phyloP scores from a whole-genome alignment of 1,284 basidiomycete genomes.

The Cryptococcus sp. region DNA sequence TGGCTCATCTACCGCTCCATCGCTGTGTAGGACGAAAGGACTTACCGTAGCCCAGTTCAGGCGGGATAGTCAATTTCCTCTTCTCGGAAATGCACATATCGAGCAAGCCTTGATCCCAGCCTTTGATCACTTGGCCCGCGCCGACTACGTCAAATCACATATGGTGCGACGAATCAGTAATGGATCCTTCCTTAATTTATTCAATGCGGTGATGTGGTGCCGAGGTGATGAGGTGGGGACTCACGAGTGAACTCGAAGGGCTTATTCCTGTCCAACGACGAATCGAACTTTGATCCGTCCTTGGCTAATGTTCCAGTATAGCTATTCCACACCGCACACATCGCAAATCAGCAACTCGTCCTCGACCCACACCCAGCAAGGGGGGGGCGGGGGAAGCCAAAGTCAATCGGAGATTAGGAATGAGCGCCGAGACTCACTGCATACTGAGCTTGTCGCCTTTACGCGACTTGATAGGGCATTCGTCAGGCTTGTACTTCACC shows the following conservation, averaged over 20 bases:
- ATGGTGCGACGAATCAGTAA: background rate
- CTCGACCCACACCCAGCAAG: no score
- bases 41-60: slow-evolving; percentile 76
- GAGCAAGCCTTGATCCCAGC: slow-evolving; percentile 56
- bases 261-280: slow-evolving; percentile 56
- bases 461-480: slow-evolving; percentile 56
- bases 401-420: background rate
- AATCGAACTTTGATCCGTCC: slow-evolving; percentile 59
- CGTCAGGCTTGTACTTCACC: slow-evolving; percentile 55
- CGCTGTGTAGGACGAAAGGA: slow-evolving; percentile 15
- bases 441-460: slow-evolving; percentile 58
- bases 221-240: slow-evolving; percentile 14
- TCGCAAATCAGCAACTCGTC: background rate
- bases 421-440: slow-evolving; percentile 44
- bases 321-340: slow-evolving; percentile 25
- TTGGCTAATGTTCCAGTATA: slow-evolving; percentile 58
- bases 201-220: no score
- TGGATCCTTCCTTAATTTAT: background rate
- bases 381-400: no score
- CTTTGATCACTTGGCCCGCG: slow-evolving; percentile 58
- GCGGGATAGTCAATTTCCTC: slow-evolving; percentile 83
- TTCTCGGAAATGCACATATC: slow-evolving; percentile 88
- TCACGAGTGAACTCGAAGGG: slow-evolving; percentile 57
- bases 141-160: slow-evolving; percentile 51
- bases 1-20: no score